Conservation (phyloP, 257 asterid genomes). For the Primulina huaijiensis region DNA sequence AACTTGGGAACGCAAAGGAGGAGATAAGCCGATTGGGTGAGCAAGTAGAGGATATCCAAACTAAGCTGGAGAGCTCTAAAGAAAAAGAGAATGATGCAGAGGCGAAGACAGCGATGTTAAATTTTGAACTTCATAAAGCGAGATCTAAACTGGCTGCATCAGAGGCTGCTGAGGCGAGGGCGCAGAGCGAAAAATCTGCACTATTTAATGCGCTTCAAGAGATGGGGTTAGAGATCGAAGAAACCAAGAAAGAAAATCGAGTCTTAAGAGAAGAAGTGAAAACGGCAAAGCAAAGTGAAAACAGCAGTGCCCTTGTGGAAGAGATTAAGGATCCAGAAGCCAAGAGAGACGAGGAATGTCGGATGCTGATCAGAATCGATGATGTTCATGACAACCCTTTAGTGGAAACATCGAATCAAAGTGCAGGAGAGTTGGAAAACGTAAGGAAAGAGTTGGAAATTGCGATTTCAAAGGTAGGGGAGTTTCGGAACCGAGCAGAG, state of each 20-base stretch:
- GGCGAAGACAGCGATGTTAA: conserved; percentile 46
- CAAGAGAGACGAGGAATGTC: conserved; percentile 21
- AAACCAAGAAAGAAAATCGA: conserved; percentile 38
- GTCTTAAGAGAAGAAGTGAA: conserved; percentile 28
- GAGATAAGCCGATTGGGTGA: conserved; percentile 15
- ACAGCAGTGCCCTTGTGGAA: background rate
- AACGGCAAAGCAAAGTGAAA: conserved; percentile 25
- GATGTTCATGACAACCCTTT: background rate
- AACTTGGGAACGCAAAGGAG: conserved; percentile 25
- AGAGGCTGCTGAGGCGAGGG: conserved; percentile 46
- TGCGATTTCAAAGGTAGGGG: conserved; percentile 40
- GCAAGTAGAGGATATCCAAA: conserved; percentile 13
- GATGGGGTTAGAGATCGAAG: conserved; percentile 50
- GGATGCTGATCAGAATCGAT: conserved; percentile 8
- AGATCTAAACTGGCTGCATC: conserved; percentile 43
- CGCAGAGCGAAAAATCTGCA: conserved; percentile 42
- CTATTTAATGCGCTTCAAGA: conserved; percentile 47
- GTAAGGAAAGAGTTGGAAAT: conserved; percentile 44
- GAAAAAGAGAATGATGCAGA: conserved; percentile 43
- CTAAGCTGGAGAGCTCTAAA: conserved; percentile 35
- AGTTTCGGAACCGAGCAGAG: conserved; percentile 63
- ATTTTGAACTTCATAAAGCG: conserved; percentile 49
- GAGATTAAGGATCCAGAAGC: background rate
- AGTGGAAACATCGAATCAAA: conserved; percentile 9
- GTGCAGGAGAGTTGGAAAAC: conserved; percentile 24